These are phyloP conservation scores for Anacardium occidentale DNA, from an alignment of 345 rosid species.

Conservation along the genomic window DNA sequence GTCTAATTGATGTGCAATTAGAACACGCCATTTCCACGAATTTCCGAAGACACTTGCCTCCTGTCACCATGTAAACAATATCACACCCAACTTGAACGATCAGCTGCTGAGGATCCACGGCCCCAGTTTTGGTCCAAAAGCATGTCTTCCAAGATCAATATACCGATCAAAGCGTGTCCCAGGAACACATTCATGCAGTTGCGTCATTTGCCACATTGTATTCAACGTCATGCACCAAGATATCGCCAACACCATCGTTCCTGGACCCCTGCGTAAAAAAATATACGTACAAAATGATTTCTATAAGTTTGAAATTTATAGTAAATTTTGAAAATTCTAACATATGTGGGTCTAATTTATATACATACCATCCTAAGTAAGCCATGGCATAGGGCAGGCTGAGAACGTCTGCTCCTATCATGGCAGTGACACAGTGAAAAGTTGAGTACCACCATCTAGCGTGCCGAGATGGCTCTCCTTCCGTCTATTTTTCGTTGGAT, in stretches of 20 bases:
- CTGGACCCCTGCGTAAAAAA: constrained; percentile 72
- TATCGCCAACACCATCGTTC: constrained; percentile 52
- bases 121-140: constrained; percentile 78
- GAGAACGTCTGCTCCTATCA: constrained; percentile 97
- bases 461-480: constrained; percentile 52
- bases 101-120: constrained; percentile 94
- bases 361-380: constrained; percentile 82
- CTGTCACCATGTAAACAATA: constrained; percentile 95
- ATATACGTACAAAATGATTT: not conserved
- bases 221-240: constrained; percentile 89
- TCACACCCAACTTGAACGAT: constrained; percentile 89
- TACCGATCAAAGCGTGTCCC: constrained; percentile 90
- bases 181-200: constrained; percentile 87
- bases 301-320: not conserved
- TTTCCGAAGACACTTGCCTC: constrained; percentile 88
- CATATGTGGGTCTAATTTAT: not conserved
- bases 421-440: constrained; percentile 89
- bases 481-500: constrained; percentile 55
- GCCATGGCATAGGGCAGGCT: constrained; percentile 97
- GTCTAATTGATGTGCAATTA: constrained; percentile 59
- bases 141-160: constrained; percentile 79
- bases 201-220: constrained; percentile 98
- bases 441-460: constrained; percentile 99
- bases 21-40: constrained; percentile 74
- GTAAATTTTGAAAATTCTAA: too few relatives aligned